These are phyloP conservation scores for Alternaria postmessia DNA, from an alignment of 2,329 filamentous ascomycete genomes.

Conservation along the genomic window DNA sequence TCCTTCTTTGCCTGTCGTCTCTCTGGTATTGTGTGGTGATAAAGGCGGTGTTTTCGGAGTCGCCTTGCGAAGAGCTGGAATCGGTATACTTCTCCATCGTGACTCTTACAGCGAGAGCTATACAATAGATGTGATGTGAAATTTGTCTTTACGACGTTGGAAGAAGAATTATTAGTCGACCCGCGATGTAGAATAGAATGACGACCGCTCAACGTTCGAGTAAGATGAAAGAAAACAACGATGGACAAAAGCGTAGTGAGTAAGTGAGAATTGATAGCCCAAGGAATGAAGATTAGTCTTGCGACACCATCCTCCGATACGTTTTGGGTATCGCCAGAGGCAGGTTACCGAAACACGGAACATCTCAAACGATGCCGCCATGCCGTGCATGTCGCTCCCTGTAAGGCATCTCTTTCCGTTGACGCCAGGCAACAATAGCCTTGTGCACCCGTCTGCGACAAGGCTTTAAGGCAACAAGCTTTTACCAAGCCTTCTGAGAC, in stretches of 20 bases:
- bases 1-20: constrained; percentile 30
- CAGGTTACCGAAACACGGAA: constrained; percentile 18
- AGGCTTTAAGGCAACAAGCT: constrained; percentile 33
- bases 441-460: constrained; percentile 17
- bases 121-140: background rate
- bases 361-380: constrained; percentile 9
- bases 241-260: constrained; percentile 7
- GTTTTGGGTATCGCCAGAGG: background rate
- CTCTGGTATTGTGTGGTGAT: constrained; percentile 34
- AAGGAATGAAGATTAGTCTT: background rate
- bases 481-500: constrained; percentile 40
- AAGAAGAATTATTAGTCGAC: constrained; percentile 19
- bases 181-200: constrained; percentile 28
- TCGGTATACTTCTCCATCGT: constrained; percentile 41
- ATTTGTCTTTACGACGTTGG: background rate
- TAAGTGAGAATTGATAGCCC: background rate
- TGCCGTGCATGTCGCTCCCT: background rate
- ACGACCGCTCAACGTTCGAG: constrained; percentile 23
- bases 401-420: constrained; percentile 11
- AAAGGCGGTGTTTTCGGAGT: constrained; percentile 41
- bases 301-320: background rate
- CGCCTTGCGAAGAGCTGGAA: constrained; percentile 24
- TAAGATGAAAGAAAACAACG: background rate
- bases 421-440: constrained; percentile 36
- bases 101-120: background rate